Evolutionary conservation across 768 basidiomycete genomes (phyloP), one percentile per base, ranked within the genome.

Genomic region (Mycena venus): DNA sequence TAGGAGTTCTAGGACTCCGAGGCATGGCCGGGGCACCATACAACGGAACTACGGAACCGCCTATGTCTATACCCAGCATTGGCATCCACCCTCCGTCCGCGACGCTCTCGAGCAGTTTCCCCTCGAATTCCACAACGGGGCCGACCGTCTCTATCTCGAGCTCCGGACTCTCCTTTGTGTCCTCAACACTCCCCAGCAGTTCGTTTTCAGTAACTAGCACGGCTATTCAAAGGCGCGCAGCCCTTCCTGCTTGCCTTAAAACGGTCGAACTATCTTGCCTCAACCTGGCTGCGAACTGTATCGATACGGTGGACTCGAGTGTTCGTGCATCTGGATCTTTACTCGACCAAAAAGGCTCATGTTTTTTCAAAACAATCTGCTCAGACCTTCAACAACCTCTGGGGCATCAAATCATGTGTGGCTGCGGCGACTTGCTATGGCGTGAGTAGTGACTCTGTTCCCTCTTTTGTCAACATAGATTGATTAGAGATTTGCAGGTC

Each of bases 371-470:
- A n/a, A n/a, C n/a, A n/a, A n/a, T n/a, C n/a, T n/a, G n/a, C 15
- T 17, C 44, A 74, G 72, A 74, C 38, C 56, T 27, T 67, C 55
- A 60, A 67, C 36, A 62, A 69, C n/a, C 42, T 76, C n/a, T 76
- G 75, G 75, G 55, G 68, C n/a, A 55, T 73, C 11, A 34, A 29
- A 6, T 68, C 65, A 34, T 76, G 75, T 31, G 75, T 76, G 25
- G 75, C 75, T 19, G 75, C 72, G 14, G 75, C 75, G 9, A 73
- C 75, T 38, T 76, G 75, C 56, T 72, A 76, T 44, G 75, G 72
- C 23, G 75, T 75, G 38, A 2, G 75, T 25, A 19, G 12, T 25
- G 19, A 42, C 34, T 5, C n/a, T 49, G 10, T 14, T n/a, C 5
- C 49, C 21, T 51, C 19, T 42, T 36, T 19, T 25, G 17, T 31